Conservation (phyloP, 2,329 filamentous ascomycete genomes). For the Ciborinia camelliae region DNA sequence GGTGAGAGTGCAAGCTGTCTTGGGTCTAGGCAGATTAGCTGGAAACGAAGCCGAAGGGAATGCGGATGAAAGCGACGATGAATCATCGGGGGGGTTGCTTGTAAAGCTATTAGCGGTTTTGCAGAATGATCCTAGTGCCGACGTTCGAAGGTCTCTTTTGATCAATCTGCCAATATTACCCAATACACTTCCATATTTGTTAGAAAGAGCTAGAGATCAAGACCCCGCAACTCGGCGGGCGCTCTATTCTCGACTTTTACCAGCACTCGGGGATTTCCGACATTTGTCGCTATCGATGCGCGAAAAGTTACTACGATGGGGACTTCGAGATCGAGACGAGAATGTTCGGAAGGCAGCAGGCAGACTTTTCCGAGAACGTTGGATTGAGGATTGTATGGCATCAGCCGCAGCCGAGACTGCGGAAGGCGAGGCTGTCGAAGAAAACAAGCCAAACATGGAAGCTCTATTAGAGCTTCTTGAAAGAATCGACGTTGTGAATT, state of each 20-base stretch:
- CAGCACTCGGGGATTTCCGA: slow-evolving; percentile 87
- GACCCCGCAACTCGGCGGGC: slow-evolving; percentile 80
- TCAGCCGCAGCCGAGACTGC: slow-evolving; percentile 56
- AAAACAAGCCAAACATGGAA: slow-evolving; percentile 68
- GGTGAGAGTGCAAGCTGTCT: slow-evolving; percentile 85
- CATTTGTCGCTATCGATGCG: slow-evolving; percentile 90
- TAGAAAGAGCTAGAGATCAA: slow-evolving; percentile 86
- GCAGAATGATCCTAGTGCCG: slow-evolving; percentile 90
- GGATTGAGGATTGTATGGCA: slow-evolving; percentile 92
- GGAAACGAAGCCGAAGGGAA: slow-evolving; percentile 72
- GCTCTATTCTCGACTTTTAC: slow-evolving; percentile 82
- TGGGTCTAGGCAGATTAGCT: slow-evolving; percentile 82
- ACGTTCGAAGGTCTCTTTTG: slow-evolving; percentile 83
- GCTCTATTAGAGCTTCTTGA: slow-evolving; percentile 87
- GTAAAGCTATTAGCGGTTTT: slow-evolving; percentile 83
- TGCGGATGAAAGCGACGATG: slow-evolving; percentile 66
- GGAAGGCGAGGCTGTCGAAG: slow-evolving; percentile 45
- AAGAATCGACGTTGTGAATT: slow-evolving; percentile 88
- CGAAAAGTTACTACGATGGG: slow-evolving; percentile 94
- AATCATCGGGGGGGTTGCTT: slow-evolving; percentile 66
- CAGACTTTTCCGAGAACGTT: slow-evolving; percentile 87
- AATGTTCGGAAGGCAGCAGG: slow-evolving; percentile 89
- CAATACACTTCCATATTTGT: slow-evolving; percentile 76
- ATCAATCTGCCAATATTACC: slow-evolving; percentile 87
- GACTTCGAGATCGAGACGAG: slow-evolving; percentile 88